Percentiles rank a stretch among this genome's conserved stretches.
These are phyloP conservation scores for Erythrobasidium hasegawianum DNA, from an alignment of 1,284 basidiomycete species.

Conservation along the genomic window DNA sequence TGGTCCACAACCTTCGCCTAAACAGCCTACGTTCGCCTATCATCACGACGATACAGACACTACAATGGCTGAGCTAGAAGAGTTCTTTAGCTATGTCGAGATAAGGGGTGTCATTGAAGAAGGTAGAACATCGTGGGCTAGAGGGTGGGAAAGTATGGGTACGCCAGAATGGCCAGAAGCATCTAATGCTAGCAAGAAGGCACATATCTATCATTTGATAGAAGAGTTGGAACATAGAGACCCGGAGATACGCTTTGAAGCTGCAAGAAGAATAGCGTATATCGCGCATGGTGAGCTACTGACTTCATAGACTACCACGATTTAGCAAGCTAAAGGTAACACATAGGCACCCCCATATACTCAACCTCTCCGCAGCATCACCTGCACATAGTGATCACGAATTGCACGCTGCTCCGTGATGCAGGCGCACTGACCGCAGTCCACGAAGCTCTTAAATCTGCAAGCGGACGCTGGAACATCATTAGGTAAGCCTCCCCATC, in stretches of 20 bases:
- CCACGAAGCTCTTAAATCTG: constrained; percentile 83
- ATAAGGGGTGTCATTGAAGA: constrained; percentile 37
- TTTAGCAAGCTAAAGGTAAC: neutral
- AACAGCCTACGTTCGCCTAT: constrained; percentile 32
- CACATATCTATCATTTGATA: constrained; percentile 70
- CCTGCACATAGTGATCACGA: constrained; percentile 91
- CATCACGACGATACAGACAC: constrained; percentile 35
- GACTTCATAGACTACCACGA: neutral
- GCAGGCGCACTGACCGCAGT: constrained; percentile 81
- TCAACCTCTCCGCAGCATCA: constrained; percentile 88
- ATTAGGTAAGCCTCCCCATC: constrained; percentile 58
- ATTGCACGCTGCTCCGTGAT: constrained; percentile 77
- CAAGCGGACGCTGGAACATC: constrained; percentile 80
- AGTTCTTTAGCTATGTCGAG: constrained; percentile 69
- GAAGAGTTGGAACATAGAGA: constrained; percentile 81
- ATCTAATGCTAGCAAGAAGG: constrained; percentile 28
- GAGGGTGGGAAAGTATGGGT: constrained; percentile 16
- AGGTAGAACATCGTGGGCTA: constrained; percentile 35
- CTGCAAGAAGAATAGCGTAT: constrained; percentile 81
- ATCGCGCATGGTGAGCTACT: constrained; percentile 74
- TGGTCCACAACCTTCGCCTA: constrained; percentile 16
- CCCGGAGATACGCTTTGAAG: constrained; percentile 74
- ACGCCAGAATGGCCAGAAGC: constrained; percentile 23
- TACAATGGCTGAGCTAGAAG: constrained; percentile 74
- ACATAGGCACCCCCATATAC: constrained; percentile 71